Percentiles rank a stretch among this genome's conserved stretches.
These are phyloP conservation scores for Trichophyton mentagrophytes DNA, from an alignment of 2,329 filamentous ascomycete species.

Conservation along the genomic window DNA sequence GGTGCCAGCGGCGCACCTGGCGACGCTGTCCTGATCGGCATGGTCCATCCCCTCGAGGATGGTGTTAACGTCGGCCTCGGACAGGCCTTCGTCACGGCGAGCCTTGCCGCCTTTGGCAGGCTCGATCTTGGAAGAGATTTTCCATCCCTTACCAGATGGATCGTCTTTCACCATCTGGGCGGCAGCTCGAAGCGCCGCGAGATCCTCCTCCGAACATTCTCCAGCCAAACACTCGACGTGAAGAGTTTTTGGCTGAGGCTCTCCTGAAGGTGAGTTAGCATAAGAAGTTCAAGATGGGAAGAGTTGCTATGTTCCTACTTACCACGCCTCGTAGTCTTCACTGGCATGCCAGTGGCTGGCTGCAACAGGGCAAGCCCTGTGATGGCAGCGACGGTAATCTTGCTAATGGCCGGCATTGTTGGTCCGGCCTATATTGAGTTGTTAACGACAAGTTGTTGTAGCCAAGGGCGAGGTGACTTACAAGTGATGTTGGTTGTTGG, in stretches of 20 bases:
- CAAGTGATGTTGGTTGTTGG: too few species aligned
- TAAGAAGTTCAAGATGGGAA: background rate
- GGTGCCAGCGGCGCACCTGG: conserved; percentile 2
- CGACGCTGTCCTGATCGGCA: background rate
- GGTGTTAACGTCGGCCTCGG: background rate
- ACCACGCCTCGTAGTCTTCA: background rate
- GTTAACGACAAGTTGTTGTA: background rate
- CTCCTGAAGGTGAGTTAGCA: background rate
- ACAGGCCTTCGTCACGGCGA: conserved; percentile 2
- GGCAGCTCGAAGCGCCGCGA: background rate
- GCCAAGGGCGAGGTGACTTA: background rate
- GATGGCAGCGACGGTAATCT: background rate
- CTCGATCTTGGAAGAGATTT: conserved; percentile 6
- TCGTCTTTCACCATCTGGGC: conserved; percentile 5
- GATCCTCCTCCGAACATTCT: conserved; percentile 6
- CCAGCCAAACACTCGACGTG: conserved; percentile 7
- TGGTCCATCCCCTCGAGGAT: conserved; percentile 1
- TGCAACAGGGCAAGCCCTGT: background rate
- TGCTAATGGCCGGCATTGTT: background rate
- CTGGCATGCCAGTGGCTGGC: background rate
- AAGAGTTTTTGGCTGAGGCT: background rate
- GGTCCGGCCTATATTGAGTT: background rate
- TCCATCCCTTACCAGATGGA: conserved; percentile 3
- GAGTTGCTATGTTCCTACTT: background rate
- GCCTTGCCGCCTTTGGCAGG: background rate